Percentiles rank a stretch among this genome's conserved stretches.
phyloP scores from a whole-genome alignment of 306 rosid species.

The Quercus variabilis region DNA sequence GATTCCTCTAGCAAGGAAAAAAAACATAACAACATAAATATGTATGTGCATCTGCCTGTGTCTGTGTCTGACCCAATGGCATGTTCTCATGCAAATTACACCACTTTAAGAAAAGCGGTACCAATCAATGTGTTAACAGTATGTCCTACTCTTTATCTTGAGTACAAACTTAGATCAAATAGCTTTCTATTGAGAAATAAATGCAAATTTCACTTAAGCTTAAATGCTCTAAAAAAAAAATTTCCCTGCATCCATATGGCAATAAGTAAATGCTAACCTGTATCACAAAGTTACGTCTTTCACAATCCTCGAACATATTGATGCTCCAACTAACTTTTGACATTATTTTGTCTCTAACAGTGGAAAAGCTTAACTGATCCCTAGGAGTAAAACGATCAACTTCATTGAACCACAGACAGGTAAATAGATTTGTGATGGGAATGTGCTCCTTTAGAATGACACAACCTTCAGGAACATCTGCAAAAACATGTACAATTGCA shows the following conservation, averaged over 20 bases:
- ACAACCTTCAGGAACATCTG: slow-evolving; percentile 99
- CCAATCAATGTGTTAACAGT: neutral
- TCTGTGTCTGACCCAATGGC: neutral
- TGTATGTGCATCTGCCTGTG: too few relatives aligned
- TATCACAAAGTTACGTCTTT: slow-evolving; percentile 89
- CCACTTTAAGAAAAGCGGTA: neutral
- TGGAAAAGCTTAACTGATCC: slow-evolving; percentile 94
- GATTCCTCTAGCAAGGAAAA: neutral
- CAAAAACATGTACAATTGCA: slow-evolving; percentile 26
- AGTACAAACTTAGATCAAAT: neutral
- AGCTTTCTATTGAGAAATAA: neutral
- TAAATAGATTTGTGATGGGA: slow-evolving; percentile 89
- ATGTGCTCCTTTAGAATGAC: slow-evolving; percentile 86
- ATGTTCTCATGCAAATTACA: neutral
- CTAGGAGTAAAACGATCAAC: slow-evolving; percentile 95
- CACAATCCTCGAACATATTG: slow-evolving; percentile 91
- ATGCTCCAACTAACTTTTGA: slow-evolving; percentile 70
- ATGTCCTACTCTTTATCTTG: neutral
- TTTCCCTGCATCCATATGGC: neutral
- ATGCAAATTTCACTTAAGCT: neutral
- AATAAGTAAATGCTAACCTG: slow-evolving; percentile 51
- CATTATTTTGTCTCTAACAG: slow-evolving; percentile 83
- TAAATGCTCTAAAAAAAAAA: neutral
- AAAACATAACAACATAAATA: neutral
- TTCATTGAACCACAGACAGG: slow-evolving; percentile 98